A percentile compares a stretch with the other conserved stretches of the same genome.
Conservation (phyloP, 257 asterid genomes). For the Gynochthodes officinalis region DNA sequence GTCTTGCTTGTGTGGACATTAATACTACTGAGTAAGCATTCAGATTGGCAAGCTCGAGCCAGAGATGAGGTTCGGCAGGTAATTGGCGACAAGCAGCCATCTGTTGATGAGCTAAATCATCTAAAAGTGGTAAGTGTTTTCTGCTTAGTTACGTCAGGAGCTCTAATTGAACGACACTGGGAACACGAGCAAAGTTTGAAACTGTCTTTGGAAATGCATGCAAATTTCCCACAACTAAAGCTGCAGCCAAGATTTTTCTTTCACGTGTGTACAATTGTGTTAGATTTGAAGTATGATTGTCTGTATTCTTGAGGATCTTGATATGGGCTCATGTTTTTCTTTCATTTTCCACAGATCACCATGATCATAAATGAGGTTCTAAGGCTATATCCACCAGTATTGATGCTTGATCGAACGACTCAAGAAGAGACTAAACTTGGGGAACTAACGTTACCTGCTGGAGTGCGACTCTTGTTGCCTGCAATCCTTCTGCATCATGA, state of each 20-base stretch:
- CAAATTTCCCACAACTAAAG: too few relatives aligned
- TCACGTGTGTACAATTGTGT: too few relatives aligned
- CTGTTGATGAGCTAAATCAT: constrained; percentile 16
- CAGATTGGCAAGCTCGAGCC: constrained; percentile 27
- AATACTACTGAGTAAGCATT: constrained; percentile 21
- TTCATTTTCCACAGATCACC: constrained; percentile 18
- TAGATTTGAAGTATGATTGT: too few relatives aligned
- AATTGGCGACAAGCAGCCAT: not conserved
- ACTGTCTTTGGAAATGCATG: too few relatives aligned
- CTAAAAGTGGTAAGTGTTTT: constrained; percentile 18
- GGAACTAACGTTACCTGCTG: constrained; percentile 15
- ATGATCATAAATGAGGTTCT: constrained; percentile 30
- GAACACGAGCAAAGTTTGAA: too few relatives aligned
- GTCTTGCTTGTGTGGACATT: constrained; percentile 26
- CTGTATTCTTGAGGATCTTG: not conserved
- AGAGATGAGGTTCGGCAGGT: constrained; percentile 22
- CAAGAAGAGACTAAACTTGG: constrained; percentile 20
- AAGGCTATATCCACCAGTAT: constrained; percentile 24
- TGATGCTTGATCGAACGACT: not conserved
- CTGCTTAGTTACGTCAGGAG: too few relatives aligned
- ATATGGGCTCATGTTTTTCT: not conserved
- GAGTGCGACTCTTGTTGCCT: constrained; percentile 17
- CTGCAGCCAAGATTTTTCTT: too few relatives aligned
- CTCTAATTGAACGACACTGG: too few relatives aligned
- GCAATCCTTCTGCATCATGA: constrained; percentile 21